Evolutionary conservation across 495 filamentous ascomycete species (phyloP).

Genomic region (Xylaria venustula): DNA sequence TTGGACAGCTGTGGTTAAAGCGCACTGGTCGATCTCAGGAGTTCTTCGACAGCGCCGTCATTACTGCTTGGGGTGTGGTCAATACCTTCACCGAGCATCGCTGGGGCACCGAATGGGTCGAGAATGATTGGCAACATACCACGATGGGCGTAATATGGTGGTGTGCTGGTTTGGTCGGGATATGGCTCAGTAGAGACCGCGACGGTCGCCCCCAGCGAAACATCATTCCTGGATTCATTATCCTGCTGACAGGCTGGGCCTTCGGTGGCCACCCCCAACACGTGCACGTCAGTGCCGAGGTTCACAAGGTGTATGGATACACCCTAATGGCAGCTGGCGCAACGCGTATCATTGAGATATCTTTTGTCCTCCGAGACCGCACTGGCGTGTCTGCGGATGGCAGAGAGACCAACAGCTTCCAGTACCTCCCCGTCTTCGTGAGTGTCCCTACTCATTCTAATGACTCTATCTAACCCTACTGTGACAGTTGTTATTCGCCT

Average conservation of each 20-base stretch:
- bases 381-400: conserved; percentile 55
- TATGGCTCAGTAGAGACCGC: conserved; percentile 84
- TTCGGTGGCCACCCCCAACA: conserved; percentile 88
- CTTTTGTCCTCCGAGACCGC: conserved; percentile 78
- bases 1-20: conserved; percentile 84
- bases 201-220: conserved; percentile 88
- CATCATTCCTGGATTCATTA: conserved; percentile 85
- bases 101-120: conserved; percentile 88
- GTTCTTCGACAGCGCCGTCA: conserved; percentile 92
- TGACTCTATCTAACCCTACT: conserved; percentile 6
- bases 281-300: conserved; percentile 78
- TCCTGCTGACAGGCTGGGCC: conserved; percentile 89
- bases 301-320: conserved; percentile 92
- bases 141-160: conserved; percentile 98
- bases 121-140: conserved; percentile 95
- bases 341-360: conserved; percentile 84
- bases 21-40: conserved; percentile 88
- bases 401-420: conserved; percentile 75
- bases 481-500: conserved; percentile 80
- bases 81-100: conserved; percentile 98
- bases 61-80: conserved; percentile 90
- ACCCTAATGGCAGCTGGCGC: conserved; percentile 89
- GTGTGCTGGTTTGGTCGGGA: conserved; percentile 84
- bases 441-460: conserved; percentile 35
- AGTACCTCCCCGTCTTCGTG: conserved; percentile 89